Evolutionary conservation across 495 filamentous ascomycete species (phyloP), one percentile per base, ranked within the genome.

Genomic region (Clohesyomyces aquaticus): DNA sequence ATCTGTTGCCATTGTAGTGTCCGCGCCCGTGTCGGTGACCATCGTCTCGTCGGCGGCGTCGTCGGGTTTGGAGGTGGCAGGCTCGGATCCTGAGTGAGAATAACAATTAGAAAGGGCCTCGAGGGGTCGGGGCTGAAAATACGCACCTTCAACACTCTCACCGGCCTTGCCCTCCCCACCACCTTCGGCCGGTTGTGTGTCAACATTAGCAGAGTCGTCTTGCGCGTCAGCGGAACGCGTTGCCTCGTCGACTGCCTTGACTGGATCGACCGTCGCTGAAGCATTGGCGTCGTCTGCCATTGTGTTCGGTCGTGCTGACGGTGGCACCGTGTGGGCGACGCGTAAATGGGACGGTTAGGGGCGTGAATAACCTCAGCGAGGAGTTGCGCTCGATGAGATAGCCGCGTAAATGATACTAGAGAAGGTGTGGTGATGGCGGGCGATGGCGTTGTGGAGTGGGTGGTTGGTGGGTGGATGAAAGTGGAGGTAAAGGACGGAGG

Each of bases 401-500:
- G 25, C 21, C 14, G 47, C 8, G 35, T 29, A 28, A 49, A 48
- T 61, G 68, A 65, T 71, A 60, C 38, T 46, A 42, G 45, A 46
- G 29, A 25, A n/a, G 18, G 28, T 52, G 49, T 60, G 28, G 26
- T 65, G 68, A 67, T 71, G 63, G 47, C 21, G 48, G 23, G 55
- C 25, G 66, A 69, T 69, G 66, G 55, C 12, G 56, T 55, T 60
- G 66, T 29, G 63, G 50, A 56, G 50, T 67, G 68, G 60, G 59
- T 55, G 54, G 57, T 45, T 43, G 55, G 62, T 65, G 57, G 46
- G 42, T 49, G 58, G 58, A 61, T 35, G 48, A 52, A 57, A 35
- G 46, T 64, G 48, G 41, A 59, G 51, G 59, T n/a, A 42, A 18
- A 32, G 25, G 49, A 26, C 23, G 47, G 48, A 52, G 22, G 23